Evolutionary conservation across 2,329 filamentous ascomycete species (phyloP), one percentile per base, ranked within the genome.

Genomic region (Fusarium sp.): DNA sequence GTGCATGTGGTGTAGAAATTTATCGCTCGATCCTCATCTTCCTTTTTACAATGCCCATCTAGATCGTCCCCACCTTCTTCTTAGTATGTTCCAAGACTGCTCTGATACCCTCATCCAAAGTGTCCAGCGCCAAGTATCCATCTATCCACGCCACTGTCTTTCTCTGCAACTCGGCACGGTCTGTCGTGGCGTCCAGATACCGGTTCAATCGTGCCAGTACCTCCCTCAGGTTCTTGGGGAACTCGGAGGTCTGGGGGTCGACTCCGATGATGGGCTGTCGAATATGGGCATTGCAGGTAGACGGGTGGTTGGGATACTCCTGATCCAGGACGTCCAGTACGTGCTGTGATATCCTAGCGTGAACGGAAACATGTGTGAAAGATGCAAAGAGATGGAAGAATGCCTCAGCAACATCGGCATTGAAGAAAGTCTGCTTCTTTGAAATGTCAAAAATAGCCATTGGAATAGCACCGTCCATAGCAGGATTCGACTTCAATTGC

Each of bases 381-480:
- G 82, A 79, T 3, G 86, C 80, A 63, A 96, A 90, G 77, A 96
- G 84, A 69, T 90, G 80, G 75, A 95, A 98, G 76, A 97, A 97
- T 19, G 84, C 78, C 69, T 89, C 87, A 4, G 87, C 92, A 7
- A 92, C 82, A 1, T 80, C 78, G 2, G 87, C 76, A 57, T 84
- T 85, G 72, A 88, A 87, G 64, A 90, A 87, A 48, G 90, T 84
- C 69, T 97, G 88, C 73, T 90, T 92, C 78, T 88, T 87, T 6
- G 93, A 89, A 19, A 92, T 87, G 70, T 97, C 92, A 71, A 97
- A 97, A 43, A 99, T 91, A 35, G 94, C 93, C 52, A 93, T 84
- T 2, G 95, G 93, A 66, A 99, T 97, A 14, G 92, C 95, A n/a
- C 95, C 95, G 57, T 90, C 91, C 62, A 97, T 82, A 9, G 92